phyloP scores from a whole-genome alignment of 306 rosid genomes.

The Prunus mongolica region DNA sequence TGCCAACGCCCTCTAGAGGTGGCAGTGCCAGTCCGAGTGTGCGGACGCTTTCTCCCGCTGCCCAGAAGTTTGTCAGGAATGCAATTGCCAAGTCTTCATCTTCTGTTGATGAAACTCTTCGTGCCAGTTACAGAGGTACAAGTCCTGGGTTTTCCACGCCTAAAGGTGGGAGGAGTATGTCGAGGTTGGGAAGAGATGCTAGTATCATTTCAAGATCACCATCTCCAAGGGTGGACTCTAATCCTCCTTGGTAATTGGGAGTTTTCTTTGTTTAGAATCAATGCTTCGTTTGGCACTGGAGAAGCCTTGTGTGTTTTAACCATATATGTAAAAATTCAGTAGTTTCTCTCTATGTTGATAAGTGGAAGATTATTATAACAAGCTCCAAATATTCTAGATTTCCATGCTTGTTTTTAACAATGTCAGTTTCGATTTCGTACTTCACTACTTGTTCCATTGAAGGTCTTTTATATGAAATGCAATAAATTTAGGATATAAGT shows the following conservation, averaged over 20 bases:
- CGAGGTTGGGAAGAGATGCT: conserved; percentile 73
- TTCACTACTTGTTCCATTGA: neutral
- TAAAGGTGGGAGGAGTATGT: conserved; percentile 67
- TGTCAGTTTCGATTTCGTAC: neutral
- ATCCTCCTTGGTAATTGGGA: conserved; percentile 71
- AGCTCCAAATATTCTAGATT: neutral
- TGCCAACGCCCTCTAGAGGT: conserved; percentile 82
- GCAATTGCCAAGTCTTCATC: conserved; percentile 78
- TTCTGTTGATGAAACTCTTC: conserved; percentile 85
- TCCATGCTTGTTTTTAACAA: neutral
- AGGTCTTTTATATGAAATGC: neutral
- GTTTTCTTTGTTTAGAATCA: conserved; percentile 7
- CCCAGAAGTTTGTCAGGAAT: conserved; percentile 92
- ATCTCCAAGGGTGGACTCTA: conserved; percentile 72
- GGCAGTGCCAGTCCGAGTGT: conserved; percentile 91
- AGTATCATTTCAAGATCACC: conserved; percentile 78
- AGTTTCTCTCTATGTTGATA: neutral
- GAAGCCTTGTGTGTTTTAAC: neutral
- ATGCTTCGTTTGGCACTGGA: conserved; percentile 8
- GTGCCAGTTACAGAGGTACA: conserved; percentile 92
- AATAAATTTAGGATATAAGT: neutral
- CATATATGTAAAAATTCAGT: neutral
- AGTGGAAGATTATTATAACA: neutral
- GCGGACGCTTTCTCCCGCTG: conserved; percentile 84
- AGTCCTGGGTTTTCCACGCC: conserved; percentile 78